These are phyloP conservation scores for Leccinum subgranulosum DNA, from an alignment of 768 basidiomycete genomes.

Conservation along the genomic window DNA sequence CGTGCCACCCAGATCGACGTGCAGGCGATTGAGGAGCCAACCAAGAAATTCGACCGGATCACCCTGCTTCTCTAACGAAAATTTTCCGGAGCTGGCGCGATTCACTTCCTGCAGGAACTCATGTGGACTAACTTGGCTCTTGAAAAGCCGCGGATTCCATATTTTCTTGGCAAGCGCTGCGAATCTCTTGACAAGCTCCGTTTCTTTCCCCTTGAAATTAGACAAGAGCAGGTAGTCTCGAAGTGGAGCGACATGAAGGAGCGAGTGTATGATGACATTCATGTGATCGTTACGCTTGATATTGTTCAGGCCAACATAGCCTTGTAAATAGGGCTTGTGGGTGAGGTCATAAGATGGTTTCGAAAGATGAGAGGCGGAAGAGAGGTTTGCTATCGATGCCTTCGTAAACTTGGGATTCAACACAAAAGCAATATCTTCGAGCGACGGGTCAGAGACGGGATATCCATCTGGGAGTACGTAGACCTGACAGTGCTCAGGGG, in stretches of 20 bases:
- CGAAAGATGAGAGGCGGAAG: slow-evolving; percentile 54
- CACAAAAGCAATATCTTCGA: slow-evolving; percentile 92
- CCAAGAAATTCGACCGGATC: slow-evolving; percentile 95
- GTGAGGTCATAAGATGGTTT: slow-evolving; percentile 85
- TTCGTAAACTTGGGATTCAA: slow-evolving; percentile 84
- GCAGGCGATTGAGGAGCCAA: slow-evolving; percentile 92
- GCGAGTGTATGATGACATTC: slow-evolving; percentile 93
- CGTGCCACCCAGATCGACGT: slow-evolving; percentile 92
- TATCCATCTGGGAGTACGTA: slow-evolving; percentile 98
- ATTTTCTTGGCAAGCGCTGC: slow-evolving; percentile 85
- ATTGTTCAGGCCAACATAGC: slow-evolving; percentile 96
- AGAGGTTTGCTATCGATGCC: slow-evolving; percentile 50
- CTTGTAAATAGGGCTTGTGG: slow-evolving; percentile 80
- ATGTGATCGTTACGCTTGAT: slow-evolving; percentile 97
- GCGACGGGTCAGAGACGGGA: slow-evolving; percentile 91
- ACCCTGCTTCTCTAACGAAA: slow-evolving; percentile 89
- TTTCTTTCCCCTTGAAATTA: slow-evolving; percentile 65
- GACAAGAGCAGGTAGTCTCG: slow-evolving; percentile 85
- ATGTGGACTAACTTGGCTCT: slow-evolving; percentile 98
- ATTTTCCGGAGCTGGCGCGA: slow-evolving; percentile 84
- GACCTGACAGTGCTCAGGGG: slow-evolving; percentile 53
- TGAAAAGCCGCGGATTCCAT: slow-evolving; percentile 97
- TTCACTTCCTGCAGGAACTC: slow-evolving; percentile 98
- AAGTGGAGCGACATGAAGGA: slow-evolving; percentile 87
- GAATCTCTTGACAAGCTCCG: slow-evolving; percentile 88